Base-by-base conservation (phyloP, 1,139 yeast genomes). In the Pichia sp. region DNA sequence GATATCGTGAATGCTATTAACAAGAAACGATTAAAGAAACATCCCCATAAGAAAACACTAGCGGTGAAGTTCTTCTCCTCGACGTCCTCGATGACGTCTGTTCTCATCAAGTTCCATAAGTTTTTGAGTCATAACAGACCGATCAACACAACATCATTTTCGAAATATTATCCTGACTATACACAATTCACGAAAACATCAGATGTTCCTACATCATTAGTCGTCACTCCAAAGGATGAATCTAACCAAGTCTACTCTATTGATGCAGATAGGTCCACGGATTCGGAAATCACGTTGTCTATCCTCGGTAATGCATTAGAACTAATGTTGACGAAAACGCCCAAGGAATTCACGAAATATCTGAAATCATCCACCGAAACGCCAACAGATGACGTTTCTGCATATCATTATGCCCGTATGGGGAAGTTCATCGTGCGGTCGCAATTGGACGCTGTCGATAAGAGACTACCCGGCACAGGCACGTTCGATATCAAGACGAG, bases 401-500 rank as follows among this genome's bases (percentile, higher is more conserved):
- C 47, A 37, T 91, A 90, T 61, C 93, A 90, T 60, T 90, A 88
- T 65, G 81, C 95, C 4, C 68, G 72, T 32, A 70, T 79, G 51
- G 91, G 84, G 1, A 73, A 76, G 37, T 86, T 93, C 55, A 63
- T 93, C 24, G 76, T 93, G 80, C 73, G 99, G 55, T 91, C 98
- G 0, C 99, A 93, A 65, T 72, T 93, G 50, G 99, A 93, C 66
- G 90, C 97, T 54, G 72, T 74, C 53, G 93, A 89, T 63, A 68
- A 73, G 0, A 67, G 88, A 31, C 70, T 93, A 22, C 97, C 98
- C 0, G 96, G 96, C 0, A 83, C 85, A 14, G 98, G 98, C 0
- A 83, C 90, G 0, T 93, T 93, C 71, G 99, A 93, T 67, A 71
- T 93, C 49, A 93, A 93, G 59, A 87, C 97, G 0, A 71, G 99